Conservation (phyloP, 352 stramenopile species). For the Pythium periplocum region DNA sequence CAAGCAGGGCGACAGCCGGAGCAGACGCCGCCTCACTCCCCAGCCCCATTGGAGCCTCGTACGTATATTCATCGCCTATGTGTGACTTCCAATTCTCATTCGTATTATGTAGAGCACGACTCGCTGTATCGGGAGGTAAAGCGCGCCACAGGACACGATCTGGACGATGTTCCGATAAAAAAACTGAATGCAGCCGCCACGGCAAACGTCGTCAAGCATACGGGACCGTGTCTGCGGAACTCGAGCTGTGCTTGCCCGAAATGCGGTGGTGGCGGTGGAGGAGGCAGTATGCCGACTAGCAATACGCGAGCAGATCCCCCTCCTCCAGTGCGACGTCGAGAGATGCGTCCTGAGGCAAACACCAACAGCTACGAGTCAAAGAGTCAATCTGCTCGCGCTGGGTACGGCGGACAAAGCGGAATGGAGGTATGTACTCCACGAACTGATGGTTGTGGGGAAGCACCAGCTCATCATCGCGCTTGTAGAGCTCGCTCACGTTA, state of each 20-base stretch:
- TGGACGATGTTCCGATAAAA: constrained; percentile 59
- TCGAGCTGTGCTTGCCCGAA: constrained; percentile 68
- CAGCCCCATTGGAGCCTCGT: constrained; percentile 48
- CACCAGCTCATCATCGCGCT: no score
- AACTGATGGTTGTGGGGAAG: no score
- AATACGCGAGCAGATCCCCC: background rate
- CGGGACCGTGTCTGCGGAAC: constrained; percentile 55
- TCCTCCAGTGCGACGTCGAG: constrained; percentile 29
- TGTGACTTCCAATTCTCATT: background rate
- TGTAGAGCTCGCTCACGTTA: constrained; percentile 61
- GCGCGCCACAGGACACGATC: constrained; percentile 54
- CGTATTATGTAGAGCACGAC: constrained; percentile 59
- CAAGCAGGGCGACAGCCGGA: constrained; percentile 16
- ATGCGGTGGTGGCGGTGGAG: constrained; percentile 29
- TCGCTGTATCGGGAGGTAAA: constrained; percentile 81
- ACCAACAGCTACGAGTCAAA: constrained; percentile 24
- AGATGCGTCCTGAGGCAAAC: constrained; percentile 17
- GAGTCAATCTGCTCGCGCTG: constrained; percentile 23
- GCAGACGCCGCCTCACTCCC: constrained; percentile 12
- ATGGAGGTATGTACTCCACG: constrained; percentile 36
- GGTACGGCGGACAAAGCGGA: constrained; percentile 23
- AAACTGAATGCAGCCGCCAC: constrained; percentile 15
- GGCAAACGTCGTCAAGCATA: constrained; percentile 20
- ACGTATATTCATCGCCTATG: constrained; percentile 3
- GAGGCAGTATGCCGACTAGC: background rate